Evolutionary conservation across 2,329 filamentous ascomycete genomes (phyloP), one percentile per base, ranked within the genome.

Genomic region (Ascochyta rabiei): DNA sequence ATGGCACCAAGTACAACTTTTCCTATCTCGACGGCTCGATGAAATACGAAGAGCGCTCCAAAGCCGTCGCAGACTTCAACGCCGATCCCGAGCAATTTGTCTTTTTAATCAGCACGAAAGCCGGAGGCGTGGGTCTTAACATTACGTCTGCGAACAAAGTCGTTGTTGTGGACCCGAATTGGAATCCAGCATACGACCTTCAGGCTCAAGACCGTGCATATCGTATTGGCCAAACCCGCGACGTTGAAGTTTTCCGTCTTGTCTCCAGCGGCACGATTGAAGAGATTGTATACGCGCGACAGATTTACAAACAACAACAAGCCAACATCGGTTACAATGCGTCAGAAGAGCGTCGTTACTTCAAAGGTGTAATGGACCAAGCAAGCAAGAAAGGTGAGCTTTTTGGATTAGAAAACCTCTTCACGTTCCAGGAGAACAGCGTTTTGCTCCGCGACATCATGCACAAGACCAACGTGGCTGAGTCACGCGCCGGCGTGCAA

Each of bases 261-360:
- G 86, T 99, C 16, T 93, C 90, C 2, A 87, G 90, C 1, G 95
- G 95, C 0, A 98, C 95, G 0, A 91, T 99, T 15, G 95, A 99
- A 71, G 95, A 99, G 74, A 95, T 97, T 48, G 91, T 98, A 7
- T 99, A 99, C 67, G 95, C 93, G 0, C 85, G 95, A 6, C 95
- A 99, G 68, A 95, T 99, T 34, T 99, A 99, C 82, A 99, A 99
- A 75, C 95, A 99, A 71, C 95, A 99, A 69, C 95, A 98, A 77
- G 93, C 95, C 23, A 98, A 97, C 68, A 98, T 99, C 54, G 95
- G 91, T 0, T 98, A 99, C 75, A 96, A 88, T 30, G 95, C 95
- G 0, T 96, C 91, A 0, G 89, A 88, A 5, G 95, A 99, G 75
- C 87, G 95, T 3, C 86, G 95, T 1, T 99, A 99, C 74, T 99